These are phyloP conservation scores for Russula olivacea DNA, from an alignment of 768 basidiomycete species.

Conservation along the genomic window DNA sequence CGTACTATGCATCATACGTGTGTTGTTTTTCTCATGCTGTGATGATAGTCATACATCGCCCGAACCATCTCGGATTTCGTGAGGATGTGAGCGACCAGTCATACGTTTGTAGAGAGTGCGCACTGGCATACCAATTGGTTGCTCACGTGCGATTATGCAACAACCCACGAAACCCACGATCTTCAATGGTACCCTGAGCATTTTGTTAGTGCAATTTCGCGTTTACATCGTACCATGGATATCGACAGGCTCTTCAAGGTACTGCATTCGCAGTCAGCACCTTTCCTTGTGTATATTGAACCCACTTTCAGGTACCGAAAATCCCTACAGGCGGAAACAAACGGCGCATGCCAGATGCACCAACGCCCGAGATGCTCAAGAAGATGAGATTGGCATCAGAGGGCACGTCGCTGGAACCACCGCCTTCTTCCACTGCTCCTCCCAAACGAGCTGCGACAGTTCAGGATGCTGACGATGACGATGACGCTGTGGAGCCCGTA, in stretches of 20 bases:
- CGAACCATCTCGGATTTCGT: neutral
- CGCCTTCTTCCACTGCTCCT: constrained; percentile 26
- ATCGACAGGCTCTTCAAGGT: constrained; percentile 49
- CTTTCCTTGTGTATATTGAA: constrained; percentile 6
- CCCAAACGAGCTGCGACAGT: constrained; percentile 46
- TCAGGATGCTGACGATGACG: constrained; percentile 58
- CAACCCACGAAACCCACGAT: neutral
- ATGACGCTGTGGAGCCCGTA: constrained; percentile 30
- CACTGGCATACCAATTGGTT: neutral
- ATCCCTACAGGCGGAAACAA: constrained; percentile 60
- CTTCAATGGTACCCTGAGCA: neutral
- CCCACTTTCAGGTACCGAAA: constrained; percentile 54
- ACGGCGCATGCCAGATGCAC: constrained; percentile 69
- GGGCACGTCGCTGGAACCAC: constrained; percentile 10
- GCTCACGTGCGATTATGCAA: constrained; percentile 10
- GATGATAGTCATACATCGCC: neutral
- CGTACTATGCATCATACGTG: neutral
- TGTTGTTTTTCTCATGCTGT: constrained; percentile 1
- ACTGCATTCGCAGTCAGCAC: neutral
- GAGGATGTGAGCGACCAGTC: neutral
- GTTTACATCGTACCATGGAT: constrained; percentile 34
- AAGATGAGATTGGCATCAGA: constrained; percentile 56
- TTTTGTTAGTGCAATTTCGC: neutral
- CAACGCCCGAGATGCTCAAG: constrained; percentile 77
- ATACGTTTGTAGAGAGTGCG: neutral